Percentiles rank a stretch among this genome's conserved stretches.
Conservation (phyloP, 768 basidiomycete species). For the Tylopilus felleus region DNA sequence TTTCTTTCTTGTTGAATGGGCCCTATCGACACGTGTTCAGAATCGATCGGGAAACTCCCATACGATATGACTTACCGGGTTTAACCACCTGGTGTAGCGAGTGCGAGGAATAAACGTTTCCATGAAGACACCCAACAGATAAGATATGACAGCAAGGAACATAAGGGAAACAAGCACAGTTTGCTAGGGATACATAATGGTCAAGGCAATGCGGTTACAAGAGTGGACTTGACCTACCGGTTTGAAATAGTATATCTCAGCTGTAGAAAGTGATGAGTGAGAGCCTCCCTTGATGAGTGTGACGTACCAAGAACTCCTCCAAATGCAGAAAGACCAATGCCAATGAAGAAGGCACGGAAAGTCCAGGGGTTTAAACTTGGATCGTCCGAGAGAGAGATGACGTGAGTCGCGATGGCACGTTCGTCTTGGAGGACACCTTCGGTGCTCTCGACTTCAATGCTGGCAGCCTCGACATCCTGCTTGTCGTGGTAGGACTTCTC, state of each 20-base stretch:
- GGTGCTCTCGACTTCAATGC: constrained; percentile 8
- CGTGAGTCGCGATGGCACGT: constrained; percentile 46
- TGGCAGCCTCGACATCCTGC: constrained; percentile 34
- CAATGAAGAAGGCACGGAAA: constrained; percentile 51
- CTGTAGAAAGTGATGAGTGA: constrained; percentile 26
- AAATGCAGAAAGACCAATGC: constrained; percentile 50
- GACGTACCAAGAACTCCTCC: constrained; percentile 49
- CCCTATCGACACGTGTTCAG: constrained; percentile 30
- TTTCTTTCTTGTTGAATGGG: constrained; percentile 60
- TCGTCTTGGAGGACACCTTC: constrained; percentile 37
- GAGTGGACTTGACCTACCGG: constrained; percentile 33
- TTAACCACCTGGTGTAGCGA: constrained; percentile 46
- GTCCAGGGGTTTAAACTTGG: constrained; percentile 29
- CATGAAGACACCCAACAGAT: constrained; percentile 45
- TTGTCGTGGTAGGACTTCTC: constrained; percentile 27
- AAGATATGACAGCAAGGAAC: constrained; percentile 54
- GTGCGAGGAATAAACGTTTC: constrained; percentile 44
- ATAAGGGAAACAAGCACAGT: constrained; percentile 50
- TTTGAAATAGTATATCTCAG: constrained; percentile 49
- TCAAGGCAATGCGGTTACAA: background rate
- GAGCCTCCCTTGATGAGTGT: background rate
- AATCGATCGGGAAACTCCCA: background rate
- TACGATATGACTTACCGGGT: constrained; percentile 36
- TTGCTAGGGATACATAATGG: constrained; percentile 39
- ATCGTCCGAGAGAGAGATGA: constrained; percentile 40